phyloP scores from a whole-genome alignment of 495 filamentous ascomycete genomes.

The Diplogelasinospora grovesii region DNA sequence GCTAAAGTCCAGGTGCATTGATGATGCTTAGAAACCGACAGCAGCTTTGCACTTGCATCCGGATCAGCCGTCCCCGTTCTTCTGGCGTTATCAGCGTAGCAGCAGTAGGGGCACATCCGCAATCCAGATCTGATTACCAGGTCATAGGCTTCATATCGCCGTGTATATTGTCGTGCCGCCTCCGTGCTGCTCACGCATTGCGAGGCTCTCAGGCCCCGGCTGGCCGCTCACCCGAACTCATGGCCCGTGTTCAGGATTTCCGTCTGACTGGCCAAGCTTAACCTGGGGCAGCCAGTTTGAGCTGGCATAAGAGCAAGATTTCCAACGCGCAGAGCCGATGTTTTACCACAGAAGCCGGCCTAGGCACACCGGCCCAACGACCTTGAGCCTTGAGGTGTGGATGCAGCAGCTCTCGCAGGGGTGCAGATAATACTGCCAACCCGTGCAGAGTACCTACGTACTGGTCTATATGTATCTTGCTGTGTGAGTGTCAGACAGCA shows the following conservation, averaged over 20 bases:
- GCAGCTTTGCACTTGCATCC: too few relatives aligned
- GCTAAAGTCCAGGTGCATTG: too few relatives aligned
- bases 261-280: neutral
- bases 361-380: too few relatives aligned
- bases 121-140: slow-evolving; percentile 12
- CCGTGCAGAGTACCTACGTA: neutral
- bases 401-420: neutral
- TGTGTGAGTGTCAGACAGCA: neutral
- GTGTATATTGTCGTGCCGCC: slow-evolving; percentile 7
- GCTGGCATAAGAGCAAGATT: neutral
- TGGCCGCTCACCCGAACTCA: slow-evolving; percentile 11
- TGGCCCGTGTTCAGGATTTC: slow-evolving; percentile 3
- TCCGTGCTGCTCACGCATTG: neutral
- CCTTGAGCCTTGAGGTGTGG: neutral
- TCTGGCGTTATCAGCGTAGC: too few relatives aligned
- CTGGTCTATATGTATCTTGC: too few relatives aligned
- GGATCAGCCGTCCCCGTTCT: too few relatives aligned
- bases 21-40: slow-evolving; percentile 2
- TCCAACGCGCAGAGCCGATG: too few relatives aligned
- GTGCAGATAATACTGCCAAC: neutral
- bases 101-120: too few relatives aligned
- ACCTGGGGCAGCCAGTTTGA: neutral
- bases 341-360: too few relatives aligned
- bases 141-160: slow-evolving; percentile 9
- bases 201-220: neutral